A percentile compares a stretch with the other conserved stretches of the same genome.
Conservation (phyloP, 352 stramenopile genomes). For the Globisporangium recalcitrans region DNA sequence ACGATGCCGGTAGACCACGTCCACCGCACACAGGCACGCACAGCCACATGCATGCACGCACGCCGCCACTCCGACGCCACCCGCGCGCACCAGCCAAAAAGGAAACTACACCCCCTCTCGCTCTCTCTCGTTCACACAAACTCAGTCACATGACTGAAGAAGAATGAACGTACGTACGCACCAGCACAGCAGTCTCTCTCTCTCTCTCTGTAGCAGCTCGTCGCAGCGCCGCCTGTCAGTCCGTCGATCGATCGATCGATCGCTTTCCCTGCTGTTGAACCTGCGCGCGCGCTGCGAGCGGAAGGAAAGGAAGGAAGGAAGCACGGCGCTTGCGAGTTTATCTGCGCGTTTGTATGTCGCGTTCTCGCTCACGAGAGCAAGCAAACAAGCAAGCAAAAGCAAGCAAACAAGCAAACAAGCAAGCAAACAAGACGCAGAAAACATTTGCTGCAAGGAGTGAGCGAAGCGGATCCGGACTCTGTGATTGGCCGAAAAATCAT, state of each 20-base stretch:
- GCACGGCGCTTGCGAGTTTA: constrained; percentile 8
- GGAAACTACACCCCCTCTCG: neutral
- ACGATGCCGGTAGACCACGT: neutral
- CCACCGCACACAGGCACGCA: neutral
- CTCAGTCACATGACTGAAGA: neutral
- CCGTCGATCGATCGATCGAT: too few species aligned
- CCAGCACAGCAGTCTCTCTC: neutral
- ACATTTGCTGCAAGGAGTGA: too few species aligned
- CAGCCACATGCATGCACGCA: neutral
- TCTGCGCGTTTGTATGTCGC: constrained; percentile 12
- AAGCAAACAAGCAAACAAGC: neutral
- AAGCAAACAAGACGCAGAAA: neutral
- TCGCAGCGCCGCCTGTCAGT: neutral
- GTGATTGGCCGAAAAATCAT: neutral
- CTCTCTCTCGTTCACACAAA: neutral
- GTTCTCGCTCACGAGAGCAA: constrained; percentile 1
- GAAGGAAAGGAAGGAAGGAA: constrained; percentile 2
- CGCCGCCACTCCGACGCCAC: neutral
- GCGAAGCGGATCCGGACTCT: neutral
- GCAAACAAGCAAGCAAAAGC: neutral
- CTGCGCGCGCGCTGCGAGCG: constrained; percentile 2
- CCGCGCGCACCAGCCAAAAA: neutral
- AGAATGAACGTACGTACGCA: neutral
- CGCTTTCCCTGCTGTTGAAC: constrained; percentile 1
- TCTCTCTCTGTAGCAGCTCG: neutral